Conservation (phyloP, 352 stramenopile genomes). For the Pythium folliculosum region DNA sequence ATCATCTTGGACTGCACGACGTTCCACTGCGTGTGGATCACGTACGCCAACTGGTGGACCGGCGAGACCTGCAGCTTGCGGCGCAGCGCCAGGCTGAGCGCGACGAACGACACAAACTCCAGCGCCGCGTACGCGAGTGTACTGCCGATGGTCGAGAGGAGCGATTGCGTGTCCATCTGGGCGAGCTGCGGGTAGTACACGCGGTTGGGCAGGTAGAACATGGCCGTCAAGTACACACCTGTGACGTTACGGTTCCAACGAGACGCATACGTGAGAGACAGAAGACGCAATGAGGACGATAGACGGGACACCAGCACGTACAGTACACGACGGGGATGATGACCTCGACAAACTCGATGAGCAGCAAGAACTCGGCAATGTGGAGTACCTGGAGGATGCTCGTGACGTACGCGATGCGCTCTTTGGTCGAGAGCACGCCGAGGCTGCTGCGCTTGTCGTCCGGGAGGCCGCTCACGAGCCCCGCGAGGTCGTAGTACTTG, state of each 20-base stretch:
- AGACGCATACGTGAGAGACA: no score
- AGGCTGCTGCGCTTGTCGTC: background rate
- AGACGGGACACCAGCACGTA: background rate
- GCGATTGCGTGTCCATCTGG: background rate
- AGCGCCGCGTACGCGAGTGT: slow-evolving; percentile 13
- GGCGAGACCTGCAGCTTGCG: slow-evolving; percentile 1
- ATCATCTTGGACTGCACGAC: slow-evolving; percentile 12
- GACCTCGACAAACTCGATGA: slow-evolving; percentile 30
- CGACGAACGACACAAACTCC: slow-evolving; percentile 35
- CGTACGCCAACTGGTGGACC: slow-evolving; percentile 3
- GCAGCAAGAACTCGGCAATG: slow-evolving; percentile 29
- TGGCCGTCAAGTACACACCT: background rate
- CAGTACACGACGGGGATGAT: slow-evolving; percentile 32
- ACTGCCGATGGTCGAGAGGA: background rate
- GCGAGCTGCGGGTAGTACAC: slow-evolving; percentile 31
- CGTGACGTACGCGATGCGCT: slow-evolving; percentile 5
- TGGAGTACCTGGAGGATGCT: slow-evolving; percentile 15
- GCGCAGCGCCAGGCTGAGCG: slow-evolving; percentile 16
- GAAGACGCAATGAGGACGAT: background rate
- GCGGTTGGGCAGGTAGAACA: slow-evolving; percentile 29
- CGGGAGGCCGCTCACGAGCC: background rate
- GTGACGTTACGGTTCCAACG: no score
- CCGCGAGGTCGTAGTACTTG: background rate
- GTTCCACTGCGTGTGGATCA: background rate
- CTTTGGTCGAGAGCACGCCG: background rate